A percentile compares a stretch with the other conserved stretches of the same genome.
Conservation (phyloP, 768 basidiomycete species). For the Calocybe cyanea region DNA sequence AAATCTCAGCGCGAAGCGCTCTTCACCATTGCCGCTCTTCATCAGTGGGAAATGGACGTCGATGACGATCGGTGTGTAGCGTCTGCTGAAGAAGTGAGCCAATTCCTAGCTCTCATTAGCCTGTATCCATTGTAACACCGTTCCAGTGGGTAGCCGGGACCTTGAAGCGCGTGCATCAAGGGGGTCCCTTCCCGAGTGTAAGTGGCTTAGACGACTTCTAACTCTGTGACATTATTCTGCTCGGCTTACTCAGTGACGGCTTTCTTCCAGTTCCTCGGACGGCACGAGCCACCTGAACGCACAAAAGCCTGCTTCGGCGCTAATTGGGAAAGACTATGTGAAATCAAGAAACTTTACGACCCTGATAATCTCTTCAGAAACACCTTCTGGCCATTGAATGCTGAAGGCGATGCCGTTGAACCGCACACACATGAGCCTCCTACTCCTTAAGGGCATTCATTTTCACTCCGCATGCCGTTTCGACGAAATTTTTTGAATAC, state of each 20-base stretch:
- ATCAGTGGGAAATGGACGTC: slow-evolving; percentile 87
- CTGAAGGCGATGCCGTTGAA: slow-evolving; percentile 49
- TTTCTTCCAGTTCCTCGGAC: slow-evolving; percentile 62
- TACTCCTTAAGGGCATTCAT: slow-evolving; percentile 28
- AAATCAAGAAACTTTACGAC: slow-evolving; percentile 75
- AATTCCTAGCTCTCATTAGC: background rate
- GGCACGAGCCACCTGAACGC: slow-evolving; percentile 60
- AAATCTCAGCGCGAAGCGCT: slow-evolving; percentile 73
- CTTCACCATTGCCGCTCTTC: slow-evolving; percentile 86
- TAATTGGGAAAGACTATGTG: slow-evolving; percentile 68
- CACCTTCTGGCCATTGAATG: slow-evolving; percentile 76
- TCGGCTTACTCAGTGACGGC: slow-evolving; percentile 13
- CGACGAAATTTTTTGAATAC: too few relatives aligned
- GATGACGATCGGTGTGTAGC: slow-evolving; percentile 78
- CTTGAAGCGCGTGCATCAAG: slow-evolving; percentile 65
- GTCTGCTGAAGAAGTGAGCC: slow-evolving; percentile 74
- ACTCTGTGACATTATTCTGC: slow-evolving; percentile 2
- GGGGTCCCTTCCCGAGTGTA: slow-evolving; percentile 84
- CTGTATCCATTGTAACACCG: slow-evolving; percentile 6
- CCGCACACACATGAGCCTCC: slow-evolving; percentile 61
- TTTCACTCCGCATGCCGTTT: background rate
- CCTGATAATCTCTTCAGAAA: slow-evolving; percentile 73
- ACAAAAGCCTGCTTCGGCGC: slow-evolving; percentile 66
- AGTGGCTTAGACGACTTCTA: background rate
- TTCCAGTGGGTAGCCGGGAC: slow-evolving; percentile 76